A percentile compares a stretch with the other conserved stretches of the same genome.
Conservation (phyloP, 768 basidiomycete species). For the Pulveroboletus sp. region DNA sequence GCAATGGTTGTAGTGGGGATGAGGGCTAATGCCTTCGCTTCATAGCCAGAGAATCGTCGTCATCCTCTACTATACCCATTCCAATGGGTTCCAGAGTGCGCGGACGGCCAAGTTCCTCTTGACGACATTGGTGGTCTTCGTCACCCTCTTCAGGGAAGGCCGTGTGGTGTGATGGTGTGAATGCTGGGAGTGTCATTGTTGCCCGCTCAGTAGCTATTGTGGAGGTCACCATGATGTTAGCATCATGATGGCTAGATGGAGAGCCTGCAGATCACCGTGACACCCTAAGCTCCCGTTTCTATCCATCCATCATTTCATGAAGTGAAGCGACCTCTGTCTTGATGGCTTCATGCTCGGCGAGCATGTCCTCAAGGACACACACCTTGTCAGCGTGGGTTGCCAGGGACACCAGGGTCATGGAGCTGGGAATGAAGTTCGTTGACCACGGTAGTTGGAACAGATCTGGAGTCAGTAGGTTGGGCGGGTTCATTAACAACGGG, state of each 20-base stretch:
- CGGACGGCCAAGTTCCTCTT: constrained; percentile 65
- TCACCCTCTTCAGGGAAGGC: constrained; percentile 44
- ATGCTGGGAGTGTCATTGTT: constrained; percentile 75
- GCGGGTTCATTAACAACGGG: constrained; percentile 21
- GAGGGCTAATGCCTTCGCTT: constrained; percentile 18
- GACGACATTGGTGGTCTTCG: constrained; percentile 43
- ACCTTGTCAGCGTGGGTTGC: constrained; percentile 80
- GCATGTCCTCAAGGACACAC: constrained; percentile 73
- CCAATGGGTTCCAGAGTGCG: constrained; percentile 78
- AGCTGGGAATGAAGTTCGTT: constrained; percentile 79
- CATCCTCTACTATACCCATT: constrained; percentile 49
- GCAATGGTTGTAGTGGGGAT: constrained; percentile 16
- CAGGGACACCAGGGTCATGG: constrained; percentile 76
- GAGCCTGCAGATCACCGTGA: constrained; percentile 22
- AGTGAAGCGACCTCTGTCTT: constrained; percentile 74
- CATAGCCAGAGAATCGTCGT: constrained; percentile 34
- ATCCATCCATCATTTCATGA: constrained; percentile 68
- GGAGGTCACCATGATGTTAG: constrained; percentile 19
- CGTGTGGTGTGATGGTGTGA: constrained; percentile 64
- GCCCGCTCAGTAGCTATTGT: constrained; percentile 38
- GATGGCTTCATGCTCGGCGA: constrained; percentile 82
- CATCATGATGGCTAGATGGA: constrained; percentile 22
- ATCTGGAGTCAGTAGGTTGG: constrained; percentile 27
- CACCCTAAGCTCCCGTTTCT: constrained; percentile 47
- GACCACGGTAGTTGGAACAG: constrained; percentile 31